phyloP scores from a whole-genome alignment of 805 yeast genomes.

The Wickerhamiella vanderwaltii region DNA sequence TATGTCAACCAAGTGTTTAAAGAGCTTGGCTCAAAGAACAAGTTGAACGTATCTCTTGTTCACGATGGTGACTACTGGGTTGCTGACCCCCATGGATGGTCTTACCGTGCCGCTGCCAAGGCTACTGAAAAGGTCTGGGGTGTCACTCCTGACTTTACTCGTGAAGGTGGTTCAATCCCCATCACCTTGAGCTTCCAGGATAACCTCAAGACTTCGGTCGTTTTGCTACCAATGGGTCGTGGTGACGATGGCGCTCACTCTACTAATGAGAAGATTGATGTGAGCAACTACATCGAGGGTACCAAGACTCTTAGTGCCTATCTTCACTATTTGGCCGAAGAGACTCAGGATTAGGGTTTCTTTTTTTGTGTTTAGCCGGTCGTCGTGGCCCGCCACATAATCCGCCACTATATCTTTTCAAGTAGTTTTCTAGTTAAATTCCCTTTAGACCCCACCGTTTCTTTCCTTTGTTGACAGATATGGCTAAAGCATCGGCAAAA shows the following conservation, averaged over 20 bases:
- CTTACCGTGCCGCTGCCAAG: slow-evolving; percentile 84
- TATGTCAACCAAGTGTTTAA: slow-evolving; percentile 57
- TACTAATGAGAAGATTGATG: slow-evolving; percentile 85
- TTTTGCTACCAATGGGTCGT: slow-evolving; percentile 92
- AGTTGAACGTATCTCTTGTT: slow-evolving; percentile 54
- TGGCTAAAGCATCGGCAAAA: slow-evolving; percentile 37
- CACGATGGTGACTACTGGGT: slow-evolving; percentile 98
- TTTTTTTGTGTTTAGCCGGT: too few relatives aligned
- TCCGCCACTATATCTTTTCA: too few relatives aligned
- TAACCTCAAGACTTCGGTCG: slow-evolving; percentile 69
- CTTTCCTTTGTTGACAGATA: too few relatives aligned
- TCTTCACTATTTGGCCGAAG: slow-evolving; percentile 67
- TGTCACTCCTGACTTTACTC: slow-evolving; percentile 88
- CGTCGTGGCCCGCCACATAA: too few relatives aligned
- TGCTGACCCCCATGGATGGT: slow-evolving; percentile 81
- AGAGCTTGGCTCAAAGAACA: slow-evolving; percentile 66
- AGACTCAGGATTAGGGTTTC: slow-evolving; percentile 22
- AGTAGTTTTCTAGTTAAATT: too few relatives aligned
- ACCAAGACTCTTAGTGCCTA: slow-evolving; percentile 88
- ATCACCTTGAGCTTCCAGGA: slow-evolving; percentile 90
- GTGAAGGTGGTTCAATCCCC: slow-evolving; percentile 99
- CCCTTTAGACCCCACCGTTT: too few relatives aligned
- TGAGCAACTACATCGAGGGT: slow-evolving; percentile 84
- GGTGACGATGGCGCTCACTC: slow-evolving; percentile 99
- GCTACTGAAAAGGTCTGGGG: slow-evolving; percentile 95